These are phyloP conservation scores for Kalmanozyma brasiliensis DNA, from an alignment of 1,284 basidiomycete genomes.

Conservation along the genomic window DNA sequence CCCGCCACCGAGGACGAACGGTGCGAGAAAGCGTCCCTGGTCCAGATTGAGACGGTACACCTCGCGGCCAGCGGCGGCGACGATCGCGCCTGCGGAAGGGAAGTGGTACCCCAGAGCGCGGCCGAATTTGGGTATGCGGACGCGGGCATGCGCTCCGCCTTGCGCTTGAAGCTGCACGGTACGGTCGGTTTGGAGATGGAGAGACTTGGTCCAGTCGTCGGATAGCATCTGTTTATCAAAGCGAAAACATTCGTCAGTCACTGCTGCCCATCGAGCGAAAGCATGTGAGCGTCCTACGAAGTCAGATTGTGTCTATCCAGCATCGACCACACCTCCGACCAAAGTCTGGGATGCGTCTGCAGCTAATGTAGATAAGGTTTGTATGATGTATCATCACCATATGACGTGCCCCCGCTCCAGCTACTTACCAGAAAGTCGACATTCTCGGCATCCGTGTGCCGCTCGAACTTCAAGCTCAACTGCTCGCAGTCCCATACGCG, in stretches of 20 bases:
- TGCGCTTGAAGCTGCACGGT: constrained; percentile 94
- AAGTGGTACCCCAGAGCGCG: constrained; percentile 90
- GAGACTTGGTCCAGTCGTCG: constrained; percentile 98
- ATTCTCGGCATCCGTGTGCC: constrained; percentile 95
- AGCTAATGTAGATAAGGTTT: constrained; percentile 63
- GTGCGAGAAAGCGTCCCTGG: constrained; percentile 82
- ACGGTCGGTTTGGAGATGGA: constrained; percentile 96
- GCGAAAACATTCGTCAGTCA: neutral
- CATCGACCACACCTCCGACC: constrained; percentile 25
- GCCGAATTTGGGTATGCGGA: constrained; percentile 93
- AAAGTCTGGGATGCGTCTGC: constrained; percentile 28
- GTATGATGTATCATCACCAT: constrained; percentile 41
- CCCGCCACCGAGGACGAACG: constrained; percentile 58
- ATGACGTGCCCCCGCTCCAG: neutral
- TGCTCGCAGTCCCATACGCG: constrained; percentile 94
- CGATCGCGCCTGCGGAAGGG: constrained; percentile 81
- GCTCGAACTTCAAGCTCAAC: constrained; percentile 92
- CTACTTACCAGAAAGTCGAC: constrained; percentile 93
- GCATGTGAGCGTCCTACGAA: constrained; percentile 1
- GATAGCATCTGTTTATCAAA: constrained; percentile 79
- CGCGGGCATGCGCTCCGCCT: constrained; percentile 88
- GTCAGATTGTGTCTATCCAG: constrained; percentile 52
- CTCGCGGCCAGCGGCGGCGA: constrained; percentile 82
- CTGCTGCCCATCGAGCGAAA: neutral
- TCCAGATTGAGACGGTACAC: constrained; percentile 94